Percentiles rank a stretch among this genome's conserved stretches.
Evolutionary conservation across 2,329 filamentous ascomycete genomes (phyloP).

Genomic region (Celoporthe dispersa): DNA sequence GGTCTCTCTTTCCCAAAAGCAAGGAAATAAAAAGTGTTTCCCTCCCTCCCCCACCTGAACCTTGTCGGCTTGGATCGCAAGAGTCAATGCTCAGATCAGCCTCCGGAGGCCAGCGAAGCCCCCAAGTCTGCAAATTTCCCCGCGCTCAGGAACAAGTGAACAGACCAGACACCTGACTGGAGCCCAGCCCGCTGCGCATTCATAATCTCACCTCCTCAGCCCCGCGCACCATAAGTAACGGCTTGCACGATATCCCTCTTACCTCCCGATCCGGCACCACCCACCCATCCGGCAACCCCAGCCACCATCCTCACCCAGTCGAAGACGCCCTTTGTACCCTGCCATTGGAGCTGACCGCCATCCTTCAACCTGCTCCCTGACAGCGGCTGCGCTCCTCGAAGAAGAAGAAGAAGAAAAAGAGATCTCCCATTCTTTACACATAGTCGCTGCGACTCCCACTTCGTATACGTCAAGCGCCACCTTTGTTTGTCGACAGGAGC

Average conservation of each 20-base stretch:
- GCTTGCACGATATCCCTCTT: background rate
- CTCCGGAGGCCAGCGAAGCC: background rate
- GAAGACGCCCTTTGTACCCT: background rate
- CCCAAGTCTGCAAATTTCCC: background rate
- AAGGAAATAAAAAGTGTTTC: too few species aligned
- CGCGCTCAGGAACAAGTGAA: background rate
- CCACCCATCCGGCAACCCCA: background rate
- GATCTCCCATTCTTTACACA: background rate
- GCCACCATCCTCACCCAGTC: background rate
- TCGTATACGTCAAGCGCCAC: background rate
- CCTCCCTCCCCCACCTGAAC: background rate
- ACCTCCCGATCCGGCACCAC: slow-evolving; percentile 1
- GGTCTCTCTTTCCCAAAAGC: background rate
- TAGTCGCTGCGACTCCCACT: background rate
- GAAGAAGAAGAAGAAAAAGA: background rate
- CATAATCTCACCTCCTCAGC: background rate
- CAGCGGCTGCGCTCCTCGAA: background rate
- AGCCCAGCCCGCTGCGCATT: background rate
- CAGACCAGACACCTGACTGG: background rate
- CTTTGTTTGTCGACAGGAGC: background rate
- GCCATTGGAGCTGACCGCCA: background rate
- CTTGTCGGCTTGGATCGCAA: background rate
- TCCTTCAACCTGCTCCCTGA: background rate
- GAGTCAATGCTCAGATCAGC: background rate
- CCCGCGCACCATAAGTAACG: background rate